Percentiles rank a stretch among this genome's conserved stretches.
Conservation (phyloP, 495 filamentous ascomycete genomes). For the Penicillium macrosclerotiorum region DNA sequence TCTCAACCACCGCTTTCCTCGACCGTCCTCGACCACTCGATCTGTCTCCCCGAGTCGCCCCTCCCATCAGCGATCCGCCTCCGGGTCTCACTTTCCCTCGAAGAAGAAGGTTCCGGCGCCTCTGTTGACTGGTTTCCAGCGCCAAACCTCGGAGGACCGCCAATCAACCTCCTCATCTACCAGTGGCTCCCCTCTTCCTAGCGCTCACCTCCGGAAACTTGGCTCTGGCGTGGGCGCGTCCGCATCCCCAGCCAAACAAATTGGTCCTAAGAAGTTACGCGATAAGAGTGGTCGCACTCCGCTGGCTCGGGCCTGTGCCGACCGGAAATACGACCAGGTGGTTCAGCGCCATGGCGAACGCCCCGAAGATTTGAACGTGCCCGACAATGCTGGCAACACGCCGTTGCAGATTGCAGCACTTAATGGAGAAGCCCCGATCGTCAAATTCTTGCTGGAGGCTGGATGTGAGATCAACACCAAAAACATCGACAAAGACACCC, state of each 20-base stretch:
- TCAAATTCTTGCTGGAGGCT: slow-evolving; percentile 65
- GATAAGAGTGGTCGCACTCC: slow-evolving; percentile 84
- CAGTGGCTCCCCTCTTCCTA: slow-evolving; percentile 68
- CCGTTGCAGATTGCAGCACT: slow-evolving; percentile 89
- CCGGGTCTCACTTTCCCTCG: slow-evolving; percentile 51
- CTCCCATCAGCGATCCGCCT: slow-evolving; percentile 61
- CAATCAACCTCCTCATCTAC: slow-evolving; percentile 72
- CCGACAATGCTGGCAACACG: slow-evolving; percentile 91
- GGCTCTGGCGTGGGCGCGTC: slow-evolving; percentile 54
- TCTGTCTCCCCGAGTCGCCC: slow-evolving; percentile 61
- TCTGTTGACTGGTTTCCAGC: slow-evolving; percentile 43
- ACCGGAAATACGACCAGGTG: slow-evolving; percentile 68
- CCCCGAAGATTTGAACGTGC: slow-evolving; percentile 81
- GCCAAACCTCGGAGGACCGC: slow-evolving; percentile 60
- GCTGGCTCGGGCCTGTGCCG: slow-evolving; percentile 78
- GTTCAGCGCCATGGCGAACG: slow-evolving; percentile 68
- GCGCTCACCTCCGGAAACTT: slow-evolving; percentile 63
- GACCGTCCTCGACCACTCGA: slow-evolving; percentile 46
- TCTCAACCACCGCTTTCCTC: slow-evolving; percentile 25
- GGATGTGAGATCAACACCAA: slow-evolving; percentile 81
- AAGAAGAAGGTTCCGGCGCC: slow-evolving; percentile 51
- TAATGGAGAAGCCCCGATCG: slow-evolving; percentile 77
- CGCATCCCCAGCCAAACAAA: slow-evolving; percentile 63
- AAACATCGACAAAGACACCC: slow-evolving; percentile 84
- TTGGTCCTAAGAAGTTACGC: slow-evolving; percentile 75